Base-by-base conservation (phyloP, 176 grass and related monocot genomes). In the Musa schizocarpa region DNA sequence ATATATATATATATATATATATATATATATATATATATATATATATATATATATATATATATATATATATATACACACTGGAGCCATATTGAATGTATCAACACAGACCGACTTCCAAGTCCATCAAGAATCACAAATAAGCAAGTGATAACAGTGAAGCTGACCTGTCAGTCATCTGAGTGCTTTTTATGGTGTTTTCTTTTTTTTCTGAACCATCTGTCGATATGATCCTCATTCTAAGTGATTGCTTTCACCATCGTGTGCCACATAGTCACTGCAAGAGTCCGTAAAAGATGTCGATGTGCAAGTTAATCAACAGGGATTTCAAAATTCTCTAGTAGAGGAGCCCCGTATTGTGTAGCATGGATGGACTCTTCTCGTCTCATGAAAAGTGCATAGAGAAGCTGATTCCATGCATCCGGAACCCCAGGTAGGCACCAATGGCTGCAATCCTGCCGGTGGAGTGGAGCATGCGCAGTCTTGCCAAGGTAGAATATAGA, bases 371-470 rank as follows among this genome's bases (percentile, higher is more conserved):
- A 71, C 22, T 89, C 62, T 17, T 89, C 66, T 17, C 72, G 81
- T 65, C 19, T 88, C 85, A 93, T 84, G 25, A 97, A 72, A n/a
- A 91, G 65, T 7, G 84, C 64, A 8, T 97, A 97, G 3, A 97
- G 79, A 71, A 97, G 81, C 66, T 97, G 88, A 52, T 97, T 97
- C 94, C 94, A 97, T 51, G 83, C 83, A 85, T 97, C 94, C 20
- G 94, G 94, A 3, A 97, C 90, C 23, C 94, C 94, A 54, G 94
- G 94, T 62, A 97, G 81, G 82, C 94, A 97, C 94, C 94, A 97
- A 58, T 97, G 94, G 81, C 90, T 97, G 85, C 94, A 97, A 21
- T 97, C 94, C 82, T 97, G 94, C 71, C 57, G 90, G 74, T 90
- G 62, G 22, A 79, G 86, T 13, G 90, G 77, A 2, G 83, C 90